A percentile compares a stretch with the other conserved stretches of the same genome.
phyloP scores from a whole-genome alignment of 352 stramenopile species.

The Halophytophthora batemanensis region DNA sequence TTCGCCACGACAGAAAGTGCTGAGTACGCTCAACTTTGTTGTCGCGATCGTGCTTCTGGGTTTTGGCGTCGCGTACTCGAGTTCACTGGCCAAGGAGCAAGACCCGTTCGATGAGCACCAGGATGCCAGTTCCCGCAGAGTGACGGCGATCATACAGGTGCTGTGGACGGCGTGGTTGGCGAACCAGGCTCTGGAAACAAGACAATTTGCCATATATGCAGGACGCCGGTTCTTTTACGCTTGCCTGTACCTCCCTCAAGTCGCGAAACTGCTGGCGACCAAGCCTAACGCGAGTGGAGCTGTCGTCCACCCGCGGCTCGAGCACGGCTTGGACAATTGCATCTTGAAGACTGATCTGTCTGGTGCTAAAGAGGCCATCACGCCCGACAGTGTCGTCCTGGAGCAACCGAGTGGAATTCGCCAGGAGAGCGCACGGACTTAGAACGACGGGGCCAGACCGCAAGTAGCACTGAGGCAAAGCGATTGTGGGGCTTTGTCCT shows the following conservation, averaged over 20 bases:
- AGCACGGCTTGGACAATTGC: constrained; percentile 1
- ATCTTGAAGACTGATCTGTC: constrained; percentile 11
- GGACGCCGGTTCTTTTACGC: constrained; percentile 1
- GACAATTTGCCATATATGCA: neutral
- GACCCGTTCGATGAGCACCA: neutral
- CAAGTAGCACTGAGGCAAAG: no score
- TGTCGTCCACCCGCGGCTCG: neutral
- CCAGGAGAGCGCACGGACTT: no score
- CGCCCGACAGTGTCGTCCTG: no score
- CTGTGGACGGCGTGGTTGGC: constrained; percentile 6
- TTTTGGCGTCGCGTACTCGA: constrained; percentile 13
- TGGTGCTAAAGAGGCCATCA: no score
- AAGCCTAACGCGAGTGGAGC: constrained; percentile 2
- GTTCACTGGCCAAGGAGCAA: constrained; percentile 2
- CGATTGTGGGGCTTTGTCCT: no score
- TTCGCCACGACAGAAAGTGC: constrained; percentile 4
- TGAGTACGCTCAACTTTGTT: neutral
- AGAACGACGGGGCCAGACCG: no score
- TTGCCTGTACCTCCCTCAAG: neutral
- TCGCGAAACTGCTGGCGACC: neutral
- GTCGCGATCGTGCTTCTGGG: neutral
- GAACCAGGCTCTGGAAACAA: constrained; percentile 8
- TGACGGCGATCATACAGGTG: constrained; percentile 1
- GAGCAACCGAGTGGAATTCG: no score
- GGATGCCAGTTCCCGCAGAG: constrained; percentile 1